Evolutionary conservation across 2,329 filamentous ascomycete genomes (phyloP), one percentile per base, ranked within the genome.

Genomic region (Penicillium sp.): DNA sequence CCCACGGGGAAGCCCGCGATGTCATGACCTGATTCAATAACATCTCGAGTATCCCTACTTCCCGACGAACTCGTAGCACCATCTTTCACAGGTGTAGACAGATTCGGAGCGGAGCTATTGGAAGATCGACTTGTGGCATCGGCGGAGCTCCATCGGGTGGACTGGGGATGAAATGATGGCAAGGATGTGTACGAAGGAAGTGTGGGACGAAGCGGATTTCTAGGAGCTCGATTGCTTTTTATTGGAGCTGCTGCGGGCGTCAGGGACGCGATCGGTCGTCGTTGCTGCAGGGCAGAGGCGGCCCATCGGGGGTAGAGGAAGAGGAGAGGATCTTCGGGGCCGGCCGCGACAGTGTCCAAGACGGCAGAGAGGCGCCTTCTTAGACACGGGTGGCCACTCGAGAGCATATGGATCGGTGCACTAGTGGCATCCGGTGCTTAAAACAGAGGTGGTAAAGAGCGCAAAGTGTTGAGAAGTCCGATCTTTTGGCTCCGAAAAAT

Each of bases 281-380:
- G 65, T 27, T 64, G 63, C 26, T 57, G 65, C 24, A 71, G 57
- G 33, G 60, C 61, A 47, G 71, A 70, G 14, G 71, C 64, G 55
- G 71, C 67, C 73, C 74, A 78, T 60, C 68, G 72, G 52, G 78
- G 78, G 62, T 79, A 80, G 35, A 79, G 75, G 57, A 80, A 80
- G 16, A 76, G 69, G 46, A 80, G 66, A 58, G 76, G 76, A 63
- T 79, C 76, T 64, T 76, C 72, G 59, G 74, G 62, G 65, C 70
- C 66, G 64, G 69, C 66, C 62, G 71, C 64, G 62, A 70, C 68
- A 58, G 65, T 72, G 65, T 78, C 72, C 58, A 73, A 64, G 62
- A 73, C 61, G 59, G 69, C 65, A 57, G 67, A 68, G 56, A 75
- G 56, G 63, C 70, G 74, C 68, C 73, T 73, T 70, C 73, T 71